Base-by-base conservation (phyloP, 139 green algal genomes). In the Coelastrella sp. region DNA sequence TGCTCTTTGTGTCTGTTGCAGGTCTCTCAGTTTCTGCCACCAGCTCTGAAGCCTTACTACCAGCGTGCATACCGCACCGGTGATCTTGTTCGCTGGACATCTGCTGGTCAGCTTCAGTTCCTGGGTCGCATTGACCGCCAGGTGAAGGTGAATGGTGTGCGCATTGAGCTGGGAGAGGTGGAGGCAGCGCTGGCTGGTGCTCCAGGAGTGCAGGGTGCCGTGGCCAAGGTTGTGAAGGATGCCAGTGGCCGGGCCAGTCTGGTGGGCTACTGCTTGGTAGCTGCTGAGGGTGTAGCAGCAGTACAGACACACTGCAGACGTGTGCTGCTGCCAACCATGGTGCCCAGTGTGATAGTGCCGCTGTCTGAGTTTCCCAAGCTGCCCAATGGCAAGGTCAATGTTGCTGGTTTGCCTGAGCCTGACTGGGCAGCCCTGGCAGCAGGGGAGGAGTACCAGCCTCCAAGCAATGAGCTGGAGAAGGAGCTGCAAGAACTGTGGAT, bases 121-220 rank as follows among this genome's bases (percentile, higher is more conserved):
- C 23, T 94, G 80, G 94, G 94, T 16, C 83, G 94, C 68, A 90
- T 94, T 17, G 94, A 92, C 81, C 84, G 80, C 8, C 90, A 92
- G 90, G 90, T 96, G 65, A 95, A 96, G 90, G 85, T 96, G 19
- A 89, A 90, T 56, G 94, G 94, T 32, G 90, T 95, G 75, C 83
- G 94, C 23, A 94, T 96, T 73, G 94, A 96, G 90, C 86, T 96
- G 88, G 91, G 90, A 14, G 94, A 96, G 90, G 81, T 95, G 22
- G 94, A 96, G 80, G 65, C 90, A 6, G 86, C 77, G n/a, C 80
- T 94, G 74, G 75, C 77, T 4, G 64, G 74, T 14, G 80, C 61
- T 54, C 79, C 68, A 23, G 89, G 82, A 47, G 86, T 92, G 56
- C 13, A 20, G 6, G 71, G 71, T 14, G 64, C 64, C 64, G 64